Conservation (phyloP, 1,284 basidiomycete species). For the Agaricales sp. region DNA sequence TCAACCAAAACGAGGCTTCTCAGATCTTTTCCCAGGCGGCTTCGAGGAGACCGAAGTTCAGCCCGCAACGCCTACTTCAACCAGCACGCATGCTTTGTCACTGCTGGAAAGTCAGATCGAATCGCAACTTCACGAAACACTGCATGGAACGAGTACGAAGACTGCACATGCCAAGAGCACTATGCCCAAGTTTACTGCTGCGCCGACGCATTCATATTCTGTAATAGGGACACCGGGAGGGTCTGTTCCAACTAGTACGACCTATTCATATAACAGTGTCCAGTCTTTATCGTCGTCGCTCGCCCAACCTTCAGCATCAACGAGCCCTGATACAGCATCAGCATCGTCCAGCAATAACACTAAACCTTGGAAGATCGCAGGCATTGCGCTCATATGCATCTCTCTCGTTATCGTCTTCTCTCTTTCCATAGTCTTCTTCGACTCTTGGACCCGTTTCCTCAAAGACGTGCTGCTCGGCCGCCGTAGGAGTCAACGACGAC, state of each 20-base stretch:
- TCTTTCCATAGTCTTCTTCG: slow-evolving; percentile 51
- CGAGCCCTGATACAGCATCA: neutral
- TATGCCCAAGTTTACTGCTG: slow-evolving; percentile 3
- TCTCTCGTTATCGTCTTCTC: slow-evolving; percentile 42
- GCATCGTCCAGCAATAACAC: slow-evolving; percentile 11
- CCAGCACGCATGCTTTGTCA: neutral
- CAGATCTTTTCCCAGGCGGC: neutral
- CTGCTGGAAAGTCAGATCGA: neutral
- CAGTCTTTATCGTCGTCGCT: neutral
- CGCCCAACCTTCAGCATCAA: neutral
- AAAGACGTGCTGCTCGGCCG: slow-evolving; percentile 33
- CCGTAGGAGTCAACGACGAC: slow-evolving; percentile 14
- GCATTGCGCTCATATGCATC: slow-evolving; percentile 50
- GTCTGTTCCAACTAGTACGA: slow-evolving; percentile 9
- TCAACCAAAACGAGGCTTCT: neutral
- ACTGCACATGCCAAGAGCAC: slow-evolving; percentile 7
- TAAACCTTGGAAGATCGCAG: slow-evolving; percentile 64
- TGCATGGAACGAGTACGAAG: slow-evolving; percentile 5
- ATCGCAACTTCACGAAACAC: neutral
- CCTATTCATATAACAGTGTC: neutral
- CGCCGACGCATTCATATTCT: slow-evolving; percentile 5
- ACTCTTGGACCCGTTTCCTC: slow-evolving; percentile 52
- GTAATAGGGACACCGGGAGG: neutral
- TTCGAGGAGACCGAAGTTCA: neutral
- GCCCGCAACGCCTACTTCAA: neutral